Evolutionary conservation across 371 early-diverging fungal species (phyloP).

Genomic region (Mortierella sp.): DNA sequence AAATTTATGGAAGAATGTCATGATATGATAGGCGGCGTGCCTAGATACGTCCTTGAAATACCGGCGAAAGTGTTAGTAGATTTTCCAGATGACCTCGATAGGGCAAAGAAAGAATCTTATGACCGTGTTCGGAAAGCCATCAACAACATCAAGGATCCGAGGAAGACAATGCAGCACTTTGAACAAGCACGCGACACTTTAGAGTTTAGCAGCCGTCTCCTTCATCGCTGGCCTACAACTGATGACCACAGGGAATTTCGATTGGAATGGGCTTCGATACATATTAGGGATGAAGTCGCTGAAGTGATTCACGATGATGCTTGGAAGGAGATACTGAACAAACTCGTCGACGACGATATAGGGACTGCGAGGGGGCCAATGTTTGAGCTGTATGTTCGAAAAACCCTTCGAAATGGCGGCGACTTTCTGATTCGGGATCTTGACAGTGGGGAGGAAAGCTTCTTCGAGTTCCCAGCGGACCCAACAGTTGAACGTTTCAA

Average conservation of each 20-base stretch:
- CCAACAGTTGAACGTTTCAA: not conserved
- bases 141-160: slow-evolving; percentile 19
- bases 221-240: slow-evolving; percentile 39
- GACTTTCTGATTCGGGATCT: slow-evolving; percentile 22
- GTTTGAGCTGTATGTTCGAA: slow-evolving; percentile 26
- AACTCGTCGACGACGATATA: not conserved
- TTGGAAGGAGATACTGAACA: slow-evolving; percentile 11
- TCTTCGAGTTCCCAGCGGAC: not conserved
- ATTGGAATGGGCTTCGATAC: slow-evolving; percentile 31
- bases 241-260: slow-evolving; percentile 7
- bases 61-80: slow-evolving; percentile 13
- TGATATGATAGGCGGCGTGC: slow-evolving; percentile 34
- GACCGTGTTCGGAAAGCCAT: slow-evolving; percentile 28
- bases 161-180: slow-evolving; percentile 29
- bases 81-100: not conserved
- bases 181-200: slow-evolving; percentile 9
- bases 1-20: slow-evolving; percentile 17
- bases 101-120: slow-evolving; percentile 16
- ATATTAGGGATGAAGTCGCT: slow-evolving; percentile 11
- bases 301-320: slow-evolving; percentile 3
- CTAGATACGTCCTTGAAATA: slow-evolving; percentile 41
- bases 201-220: slow-evolving; percentile 30
- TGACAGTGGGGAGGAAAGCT: not conserved
- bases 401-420: slow-evolving; percentile 13
- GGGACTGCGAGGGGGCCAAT: slow-evolving; percentile 6